Base-by-base conservation (phyloP, 2,329 filamentous ascomycete species). In the Diaporthe sp. region DNA sequence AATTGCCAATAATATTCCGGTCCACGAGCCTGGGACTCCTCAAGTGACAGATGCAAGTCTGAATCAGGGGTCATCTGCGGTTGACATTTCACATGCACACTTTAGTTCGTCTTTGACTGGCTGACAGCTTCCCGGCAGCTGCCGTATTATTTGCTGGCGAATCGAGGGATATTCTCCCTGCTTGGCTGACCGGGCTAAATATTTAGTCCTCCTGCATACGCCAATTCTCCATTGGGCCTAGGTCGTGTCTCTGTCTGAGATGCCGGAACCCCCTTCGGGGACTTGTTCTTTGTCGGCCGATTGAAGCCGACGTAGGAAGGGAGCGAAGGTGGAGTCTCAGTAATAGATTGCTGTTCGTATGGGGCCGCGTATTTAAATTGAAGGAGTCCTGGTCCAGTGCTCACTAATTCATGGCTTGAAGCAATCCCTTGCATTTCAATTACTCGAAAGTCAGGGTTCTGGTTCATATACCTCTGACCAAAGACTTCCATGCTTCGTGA, bases 31-130 rank as follows among this genome's bases (percentile, higher is more conserved):
- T 44, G 49, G 55, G 51, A 25, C 34, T 39, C 51, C 67, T 70
- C 22, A 68, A 28, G 75, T 76, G 73, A 70, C 75, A 75, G 37
- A 47, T 76, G 75, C 63, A 76, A 73, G 73, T 75, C 61, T 73
- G 63, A 49, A 75, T 74, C 75, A 74, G 63, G 44, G 55, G 65
- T 76, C 75, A 76, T 63, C 75, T 75, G 75, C 55, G 28, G 47
- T n/a, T 44, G 67, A 44, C 65, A 57, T 28, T 70, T 68, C 75
- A 74, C 65, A 68, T 76, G 75, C 65, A 71, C 49, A 47, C n/a
- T 42, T 39, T 34, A 20, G 20, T 37, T 12, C 42, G 22, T 17
- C 9, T 51, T 25, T 72, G 10, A 47, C 22, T 65, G 44, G 51
- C 22, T 72, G 34, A 31, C 44, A 34, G 37, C 57, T 63, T 25